Conservation (phyloP, 2,329 filamentous ascomycete genomes). For the Ceratocystis ficicola region DNA sequence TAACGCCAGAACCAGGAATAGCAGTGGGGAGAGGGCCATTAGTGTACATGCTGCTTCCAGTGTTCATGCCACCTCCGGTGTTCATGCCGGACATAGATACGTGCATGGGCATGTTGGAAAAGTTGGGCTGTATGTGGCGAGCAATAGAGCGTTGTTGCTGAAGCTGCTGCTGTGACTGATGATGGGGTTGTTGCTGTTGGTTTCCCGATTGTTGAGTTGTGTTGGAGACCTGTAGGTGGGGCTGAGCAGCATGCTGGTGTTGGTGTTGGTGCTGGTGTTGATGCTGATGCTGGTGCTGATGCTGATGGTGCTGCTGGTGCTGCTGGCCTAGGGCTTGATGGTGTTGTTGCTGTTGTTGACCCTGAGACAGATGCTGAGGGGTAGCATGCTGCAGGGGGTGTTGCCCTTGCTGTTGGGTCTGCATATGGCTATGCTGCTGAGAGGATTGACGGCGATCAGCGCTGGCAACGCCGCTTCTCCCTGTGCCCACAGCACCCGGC, state of each 20-base stretch:
- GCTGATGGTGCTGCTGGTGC: conserved; percentile 2
- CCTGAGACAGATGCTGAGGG: conserved; percentile 20
- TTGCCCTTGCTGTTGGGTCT: conserved; percentile 27
- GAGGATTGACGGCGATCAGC: conserved; percentile 39
- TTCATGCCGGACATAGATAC: conserved; percentile 8
- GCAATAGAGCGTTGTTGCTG: background rate
- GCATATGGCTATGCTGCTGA: conserved; percentile 30
- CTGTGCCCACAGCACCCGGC: conserved; percentile 51
- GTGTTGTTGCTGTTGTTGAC: conserved; percentile 11
- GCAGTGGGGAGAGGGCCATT: background rate
- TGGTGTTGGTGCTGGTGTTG: background rate
- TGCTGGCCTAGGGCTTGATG: background rate
- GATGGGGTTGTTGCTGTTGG: conserved; percentile 26
- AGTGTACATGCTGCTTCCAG: background rate
- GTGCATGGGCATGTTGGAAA: conserved; percentile 1
- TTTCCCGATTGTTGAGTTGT: conserved; percentile 29
- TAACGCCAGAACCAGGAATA: background rate
- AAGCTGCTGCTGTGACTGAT: conserved; percentile 23
- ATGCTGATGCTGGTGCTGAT: background rate
- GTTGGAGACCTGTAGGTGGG: background rate
- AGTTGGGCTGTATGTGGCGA: conserved; percentile 7
- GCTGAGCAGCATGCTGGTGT: conserved; percentile 1
- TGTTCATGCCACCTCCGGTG: background rate
- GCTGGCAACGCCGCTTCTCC: conserved; percentile 36
- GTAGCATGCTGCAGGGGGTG: conserved; percentile 24